Conservation (phyloP, 108 stramenopile genomes). For the Skeletonema menzelii region DNA sequence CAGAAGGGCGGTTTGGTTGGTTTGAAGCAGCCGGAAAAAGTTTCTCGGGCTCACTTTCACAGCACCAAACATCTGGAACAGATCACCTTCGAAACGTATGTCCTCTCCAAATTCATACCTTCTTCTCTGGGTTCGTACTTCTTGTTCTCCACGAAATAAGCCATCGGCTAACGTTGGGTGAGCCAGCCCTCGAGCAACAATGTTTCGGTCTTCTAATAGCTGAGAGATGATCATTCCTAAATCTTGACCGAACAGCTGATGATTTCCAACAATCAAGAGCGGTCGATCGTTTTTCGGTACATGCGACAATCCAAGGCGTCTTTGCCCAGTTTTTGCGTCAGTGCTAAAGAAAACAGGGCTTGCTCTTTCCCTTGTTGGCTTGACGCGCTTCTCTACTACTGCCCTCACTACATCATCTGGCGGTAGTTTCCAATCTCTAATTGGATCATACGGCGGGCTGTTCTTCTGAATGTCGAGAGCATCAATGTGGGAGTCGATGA, state of each 20-base stretch:
- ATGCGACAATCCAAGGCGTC: constrained; percentile 60
- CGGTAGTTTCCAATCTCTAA: constrained; percentile 77
- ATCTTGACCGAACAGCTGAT: constrained; percentile 83
- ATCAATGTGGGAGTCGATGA: constrained; percentile 77
- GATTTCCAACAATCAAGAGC: constrained; percentile 88
- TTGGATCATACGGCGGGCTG: constrained; percentile 62
- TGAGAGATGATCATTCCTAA: constrained; percentile 68
- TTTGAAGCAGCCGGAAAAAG: constrained; percentile 86
- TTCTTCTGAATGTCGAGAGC: constrained; percentile 49
- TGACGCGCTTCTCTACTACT: constrained; percentile 52
- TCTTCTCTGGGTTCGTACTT: constrained; percentile 30
- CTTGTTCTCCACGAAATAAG: constrained; percentile 14
- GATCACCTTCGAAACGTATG: constrained; percentile 42
- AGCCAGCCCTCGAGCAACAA: constrained; percentile 72
- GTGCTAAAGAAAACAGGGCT: constrained; percentile 88
- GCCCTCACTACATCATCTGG: constrained; percentile 52
- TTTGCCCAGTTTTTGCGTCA: constrained; percentile 54
- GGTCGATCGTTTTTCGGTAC: constrained; percentile 64
- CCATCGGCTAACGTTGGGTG: constrained; percentile 78
- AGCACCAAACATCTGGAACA: constrained; percentile 86
- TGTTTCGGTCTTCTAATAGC: constrained; percentile 63
- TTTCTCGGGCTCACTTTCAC: constrained; percentile 91
- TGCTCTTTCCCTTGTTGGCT: constrained; percentile 54
- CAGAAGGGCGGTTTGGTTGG: constrained; percentile 78
- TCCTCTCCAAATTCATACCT: constrained; percentile 49